A percentile compares a stretch with the other conserved stretches of the same genome.
Conservation (phyloP, 352 stramenopile genomes). For the Pilasporangium apinafurcum region DNA sequence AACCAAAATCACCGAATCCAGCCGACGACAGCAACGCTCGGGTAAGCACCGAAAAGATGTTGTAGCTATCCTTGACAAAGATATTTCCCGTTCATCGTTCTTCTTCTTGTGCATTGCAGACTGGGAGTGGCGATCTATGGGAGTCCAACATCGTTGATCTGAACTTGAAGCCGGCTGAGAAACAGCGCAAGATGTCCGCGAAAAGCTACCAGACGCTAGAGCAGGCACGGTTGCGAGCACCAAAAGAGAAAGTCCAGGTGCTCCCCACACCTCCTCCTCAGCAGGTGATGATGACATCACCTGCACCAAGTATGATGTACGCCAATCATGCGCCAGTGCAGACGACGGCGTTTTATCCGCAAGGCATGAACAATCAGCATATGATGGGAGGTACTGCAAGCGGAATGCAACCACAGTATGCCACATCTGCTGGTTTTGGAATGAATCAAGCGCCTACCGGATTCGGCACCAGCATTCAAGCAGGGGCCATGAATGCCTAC, state of each 20-base stretch:
- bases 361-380: slow-evolving; percentile 18
- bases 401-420: no score
- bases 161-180: slow-evolving; percentile 52
- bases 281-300: slow-evolving; percentile 13
- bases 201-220: slow-evolving; percentile 67
- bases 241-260: slow-evolving; percentile 58
- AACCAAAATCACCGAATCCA: slow-evolving; percentile 12
- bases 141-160: slow-evolving; percentile 69
- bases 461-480: no score
- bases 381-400: slow-evolving; percentile 28
- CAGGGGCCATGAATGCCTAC: slow-evolving; percentile 1
- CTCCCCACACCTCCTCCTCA: slow-evolving; percentile 28
- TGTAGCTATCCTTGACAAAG: no score
- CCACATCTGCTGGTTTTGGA: slow-evolving; percentile 10
- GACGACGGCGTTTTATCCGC: slow-evolving; percentile 14
- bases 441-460: slow-evolving; percentile 13
- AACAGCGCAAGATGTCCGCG: slow-evolving; percentile 27
- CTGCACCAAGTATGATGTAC: slow-evolving; percentile 8
- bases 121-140: slow-evolving; percentile 53
- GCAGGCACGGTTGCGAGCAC: slow-evolving; percentile 51
- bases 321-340: neutral
- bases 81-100: neutral
- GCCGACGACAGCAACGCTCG: slow-evolving; percentile 17
- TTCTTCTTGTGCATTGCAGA: slow-evolving; percentile 12
- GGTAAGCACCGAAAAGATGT: no score